Percentiles rank a stretch among this genome's conserved stretches.
These are phyloP conservation scores for Xylariaceae sp. DNA, from an alignment of 2,329 filamentous ascomycete genomes.

Conservation along the genomic window DNA sequence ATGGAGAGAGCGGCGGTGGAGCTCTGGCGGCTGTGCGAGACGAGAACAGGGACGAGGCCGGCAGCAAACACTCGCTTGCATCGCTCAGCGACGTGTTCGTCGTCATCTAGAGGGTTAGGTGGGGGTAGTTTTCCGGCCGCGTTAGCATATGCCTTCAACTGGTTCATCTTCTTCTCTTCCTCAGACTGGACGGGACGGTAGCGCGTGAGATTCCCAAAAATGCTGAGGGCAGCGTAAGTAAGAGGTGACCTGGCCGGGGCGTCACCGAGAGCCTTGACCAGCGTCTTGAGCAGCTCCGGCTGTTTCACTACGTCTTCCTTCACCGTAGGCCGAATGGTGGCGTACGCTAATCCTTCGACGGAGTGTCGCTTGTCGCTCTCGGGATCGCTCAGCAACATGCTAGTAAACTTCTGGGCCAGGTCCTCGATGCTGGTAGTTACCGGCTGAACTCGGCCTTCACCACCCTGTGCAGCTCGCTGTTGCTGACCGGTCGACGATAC, in stretches of 20 bases:
- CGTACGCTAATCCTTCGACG: constrained; percentile 87
- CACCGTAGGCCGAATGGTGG: constrained; percentile 76
- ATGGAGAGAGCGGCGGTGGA: constrained; percentile 67
- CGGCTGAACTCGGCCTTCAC: constrained; percentile 42
- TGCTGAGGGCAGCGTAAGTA: constrained; percentile 80
- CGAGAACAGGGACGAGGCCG: constrained; percentile 69
- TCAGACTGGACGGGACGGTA: constrained; percentile 76
- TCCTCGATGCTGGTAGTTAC: constrained; percentile 60
- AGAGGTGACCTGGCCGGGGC: constrained; percentile 61
- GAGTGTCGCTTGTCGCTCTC: constrained; percentile 60
- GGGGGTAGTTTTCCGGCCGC: constrained; percentile 62
- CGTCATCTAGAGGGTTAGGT: constrained; percentile 65
- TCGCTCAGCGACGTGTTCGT: constrained; percentile 67
- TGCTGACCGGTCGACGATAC: constrained; percentile 40
- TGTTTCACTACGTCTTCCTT: constrained; percentile 77
- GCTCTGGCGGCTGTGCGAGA: constrained; percentile 67
- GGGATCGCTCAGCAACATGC: constrained; percentile 58
- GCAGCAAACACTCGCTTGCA: constrained; percentile 76
- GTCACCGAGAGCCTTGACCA: constrained; percentile 59
- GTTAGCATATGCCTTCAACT: constrained; percentile 92
- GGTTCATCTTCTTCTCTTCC: constrained; percentile 85
- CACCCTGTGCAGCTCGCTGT: constrained; percentile 32
- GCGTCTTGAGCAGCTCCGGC: constrained; percentile 58
- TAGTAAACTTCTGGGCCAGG: constrained; percentile 58
- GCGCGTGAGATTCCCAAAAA: constrained; percentile 76